Percentiles rank a stretch among this genome's conserved stretches.
Conservation (phyloP, 805 yeast genomes). For the Pichia heedii region DNA sequence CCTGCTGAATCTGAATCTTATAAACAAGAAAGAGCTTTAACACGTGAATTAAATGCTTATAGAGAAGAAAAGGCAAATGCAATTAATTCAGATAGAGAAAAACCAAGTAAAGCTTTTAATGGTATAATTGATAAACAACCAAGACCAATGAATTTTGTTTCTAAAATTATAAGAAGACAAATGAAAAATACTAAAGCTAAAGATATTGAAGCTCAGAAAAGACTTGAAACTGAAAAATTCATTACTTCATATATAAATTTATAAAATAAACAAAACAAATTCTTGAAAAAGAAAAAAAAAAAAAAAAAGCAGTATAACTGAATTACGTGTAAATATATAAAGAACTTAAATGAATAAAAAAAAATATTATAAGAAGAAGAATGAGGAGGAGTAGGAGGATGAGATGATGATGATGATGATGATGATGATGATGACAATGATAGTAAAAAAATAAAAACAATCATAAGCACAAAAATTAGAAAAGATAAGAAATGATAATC, state of each 20-base stretch:
- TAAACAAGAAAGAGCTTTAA: slow-evolving; percentile 25
- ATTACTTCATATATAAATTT: slow-evolving; percentile 19
- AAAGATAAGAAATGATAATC: too few species aligned
- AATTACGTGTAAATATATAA: too few species aligned
- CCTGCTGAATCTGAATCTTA: slow-evolving; percentile 48
- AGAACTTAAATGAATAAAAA: too few species aligned
- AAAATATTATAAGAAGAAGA: too few species aligned
- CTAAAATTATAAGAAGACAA: slow-evolving; percentile 37
- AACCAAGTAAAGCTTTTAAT: slow-evolving; percentile 64
- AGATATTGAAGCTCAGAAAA: slow-evolving; percentile 22
- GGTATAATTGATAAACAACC: slow-evolving; percentile 53
- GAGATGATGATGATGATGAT: too few species aligned
- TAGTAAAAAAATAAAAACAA: too few species aligned
- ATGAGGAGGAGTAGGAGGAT: too few species aligned
- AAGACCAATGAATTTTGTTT: slow-evolving; percentile 58
- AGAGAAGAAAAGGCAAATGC: slow-evolving; percentile 40
- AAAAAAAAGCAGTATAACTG: too few species aligned
- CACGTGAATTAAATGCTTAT: slow-evolving; percentile 41
- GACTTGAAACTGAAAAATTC: slow-evolving; percentile 25
- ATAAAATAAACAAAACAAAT: neutral
- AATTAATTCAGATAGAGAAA: slow-evolving; percentile 57
- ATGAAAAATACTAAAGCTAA: slow-evolving; percentile 36
- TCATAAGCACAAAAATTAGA: too few species aligned
- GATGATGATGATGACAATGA: too few species aligned
- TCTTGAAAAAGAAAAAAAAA: neutral